A percentile compares a stretch with the other conserved stretches of the same genome.
phyloP scores from a whole-genome alignment of 257 asterid genomes.

The Eustoma russellianum region DNA sequence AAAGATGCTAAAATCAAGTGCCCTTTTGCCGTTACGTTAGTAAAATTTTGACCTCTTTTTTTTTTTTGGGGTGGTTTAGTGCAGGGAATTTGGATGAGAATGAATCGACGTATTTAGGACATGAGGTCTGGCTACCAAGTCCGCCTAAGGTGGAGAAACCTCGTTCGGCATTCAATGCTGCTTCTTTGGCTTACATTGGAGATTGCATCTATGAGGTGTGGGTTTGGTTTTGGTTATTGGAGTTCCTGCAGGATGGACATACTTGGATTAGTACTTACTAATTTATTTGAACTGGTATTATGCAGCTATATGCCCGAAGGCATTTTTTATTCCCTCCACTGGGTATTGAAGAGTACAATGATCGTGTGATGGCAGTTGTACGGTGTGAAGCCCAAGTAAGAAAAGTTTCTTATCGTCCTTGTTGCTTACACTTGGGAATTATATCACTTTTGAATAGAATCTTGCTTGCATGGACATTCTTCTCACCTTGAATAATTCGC shows the following conservation, averaged over 20 bases:
- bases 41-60: slow-evolving; percentile 1
- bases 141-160: slow-evolving; percentile 86
- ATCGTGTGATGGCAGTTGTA: slow-evolving; percentile 88
- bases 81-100: slow-evolving; percentile 24
- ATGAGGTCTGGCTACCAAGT: slow-evolving; percentile 74
- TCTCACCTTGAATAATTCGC: neutral
- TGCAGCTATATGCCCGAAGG: slow-evolving; percentile 90
- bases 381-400: slow-evolving; percentile 96
- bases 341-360: slow-evolving; percentile 72
- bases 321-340: slow-evolving; percentile 84
- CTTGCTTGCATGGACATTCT: neutral
- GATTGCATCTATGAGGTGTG: slow-evolving; percentile 90
- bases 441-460: neutral
- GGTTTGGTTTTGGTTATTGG: neutral
- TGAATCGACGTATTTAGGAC: slow-evolving; percentile 57
- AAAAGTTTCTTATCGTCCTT: neutral
- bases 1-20: too few species aligned
- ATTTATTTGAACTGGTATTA: neutral
- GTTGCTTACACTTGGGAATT: neutral
- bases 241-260: neutral
- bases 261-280: neutral
- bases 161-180: slow-evolving; percentile 76
- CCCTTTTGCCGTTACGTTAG: too few species aligned
- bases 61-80: slow-evolving; percentile 7
- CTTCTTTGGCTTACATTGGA: slow-evolving; percentile 80